Evolutionary conservation across 257 asterid species (phyloP).

Genomic region (Fraxinus anomala): DNA sequence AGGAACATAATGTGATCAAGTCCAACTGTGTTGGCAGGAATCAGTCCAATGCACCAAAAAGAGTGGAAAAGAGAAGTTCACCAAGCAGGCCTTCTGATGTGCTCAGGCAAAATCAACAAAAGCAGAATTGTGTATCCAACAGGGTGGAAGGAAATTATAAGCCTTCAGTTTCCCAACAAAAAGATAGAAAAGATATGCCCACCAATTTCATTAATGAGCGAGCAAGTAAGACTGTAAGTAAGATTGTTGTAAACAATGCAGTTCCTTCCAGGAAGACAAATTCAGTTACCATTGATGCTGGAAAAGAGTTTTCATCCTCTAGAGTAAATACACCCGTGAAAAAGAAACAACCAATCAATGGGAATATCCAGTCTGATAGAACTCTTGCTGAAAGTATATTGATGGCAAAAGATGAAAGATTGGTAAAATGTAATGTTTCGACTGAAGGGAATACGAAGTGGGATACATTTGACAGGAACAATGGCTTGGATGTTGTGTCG

Average conservation of each 20-base stretch:
- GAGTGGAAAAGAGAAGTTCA: conserved; percentile 50
- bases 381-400: conserved; percentile 31
- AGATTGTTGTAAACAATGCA: conserved; percentile 53
- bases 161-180: conserved; percentile 43
- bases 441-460: conserved; percentile 54
- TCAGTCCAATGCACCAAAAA: conserved; percentile 47
- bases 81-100: conserved; percentile 57
- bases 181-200: conserved; percentile 52
- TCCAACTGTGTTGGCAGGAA: conserved; percentile 38
- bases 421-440: conserved; percentile 54
- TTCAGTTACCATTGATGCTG: conserved; percentile 50
- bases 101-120: conserved; percentile 82
- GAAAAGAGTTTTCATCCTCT: conserved; percentile 57
- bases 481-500: conserved; percentile 77
- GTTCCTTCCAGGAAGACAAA: conserved; percentile 56
- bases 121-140: conserved; percentile 65
- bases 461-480: conserved; percentile 63
- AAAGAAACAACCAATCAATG: conserved; percentile 44
- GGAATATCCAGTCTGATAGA: conserved; percentile 42
- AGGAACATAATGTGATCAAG: conserved; percentile 49
- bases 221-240: conserved; percentile 56
- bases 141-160: conserved; percentile 45
- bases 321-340: conserved; percentile 44
- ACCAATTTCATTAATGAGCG: conserved; percentile 41
- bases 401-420: conserved; percentile 44